phyloP scores from a whole-genome alignment of 2,329 filamentous ascomycete genomes.

The Scytalidium lignicola region DNA sequence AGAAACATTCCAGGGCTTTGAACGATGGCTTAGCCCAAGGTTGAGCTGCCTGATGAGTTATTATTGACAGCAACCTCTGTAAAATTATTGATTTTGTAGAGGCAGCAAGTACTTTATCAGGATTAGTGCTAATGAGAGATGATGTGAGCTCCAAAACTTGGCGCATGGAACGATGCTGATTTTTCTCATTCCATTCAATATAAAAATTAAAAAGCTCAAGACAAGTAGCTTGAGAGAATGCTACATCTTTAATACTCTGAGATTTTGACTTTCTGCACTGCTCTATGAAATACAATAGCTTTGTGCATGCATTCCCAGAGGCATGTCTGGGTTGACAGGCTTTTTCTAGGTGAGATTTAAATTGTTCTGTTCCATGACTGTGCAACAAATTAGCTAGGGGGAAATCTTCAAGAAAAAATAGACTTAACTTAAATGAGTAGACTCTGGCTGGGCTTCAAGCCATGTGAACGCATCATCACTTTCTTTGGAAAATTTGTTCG shows the following conservation, averaged over 20 bases:
- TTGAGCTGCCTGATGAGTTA: slow-evolving; percentile 55
- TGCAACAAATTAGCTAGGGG: not conserved
- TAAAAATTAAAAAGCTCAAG: slow-evolving; percentile 55
- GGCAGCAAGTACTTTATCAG: slow-evolving; percentile 35
- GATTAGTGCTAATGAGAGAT: slow-evolving; percentile 46
- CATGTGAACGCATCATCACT: slow-evolving; percentile 28
- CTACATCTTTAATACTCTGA: slow-evolving; percentile 39
- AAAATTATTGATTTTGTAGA: slow-evolving; percentile 42
- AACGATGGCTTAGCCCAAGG: slow-evolving; percentile 66
- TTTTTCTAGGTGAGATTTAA: slow-evolving; percentile 18
- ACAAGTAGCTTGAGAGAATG: slow-evolving; percentile 44
- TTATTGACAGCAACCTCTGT: slow-evolving; percentile 50
- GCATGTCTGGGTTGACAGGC: slow-evolving; percentile 44
- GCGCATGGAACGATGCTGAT: slow-evolving; percentile 59
- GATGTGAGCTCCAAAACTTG: slow-evolving; percentile 55
- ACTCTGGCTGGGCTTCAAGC: slow-evolving; percentile 35
- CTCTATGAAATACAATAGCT: slow-evolving; percentile 58
- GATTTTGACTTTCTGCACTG: slow-evolving; percentile 48
- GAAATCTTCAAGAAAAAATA: not conserved
- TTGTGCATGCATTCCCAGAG: slow-evolving; percentile 53
- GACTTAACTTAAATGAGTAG: slow-evolving; percentile 33
- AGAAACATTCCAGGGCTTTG: slow-evolving; percentile 60
- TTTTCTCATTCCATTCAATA: slow-evolving; percentile 62
- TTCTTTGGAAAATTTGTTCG: not conserved
- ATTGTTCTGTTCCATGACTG: slow-evolving; percentile 17